Conservation (phyloP, 2,329 filamentous ascomycete species). For the Aphanoascus verrucosus region DNA sequence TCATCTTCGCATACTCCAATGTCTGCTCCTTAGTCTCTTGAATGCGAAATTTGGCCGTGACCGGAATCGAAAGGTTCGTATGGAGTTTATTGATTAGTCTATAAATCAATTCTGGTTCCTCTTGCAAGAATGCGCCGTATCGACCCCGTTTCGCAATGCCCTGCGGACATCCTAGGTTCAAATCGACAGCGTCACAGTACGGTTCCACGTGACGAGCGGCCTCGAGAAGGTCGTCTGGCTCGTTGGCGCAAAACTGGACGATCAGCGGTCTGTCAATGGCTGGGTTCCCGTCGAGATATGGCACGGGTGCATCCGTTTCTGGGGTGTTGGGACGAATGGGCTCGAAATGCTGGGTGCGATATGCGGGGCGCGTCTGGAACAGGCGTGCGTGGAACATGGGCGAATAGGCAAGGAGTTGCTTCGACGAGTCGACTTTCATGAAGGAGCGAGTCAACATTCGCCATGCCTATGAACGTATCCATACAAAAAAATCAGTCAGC, state of each 20-base stretch:
- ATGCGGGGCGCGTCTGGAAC: constrained; percentile 64
- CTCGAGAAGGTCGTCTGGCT: constrained; percentile 39
- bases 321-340: constrained; percentile 38
- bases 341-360: constrained; percentile 73
- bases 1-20: constrained; percentile 76
- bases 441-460: constrained; percentile 92
- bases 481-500: background rate
- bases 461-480: constrained; percentile 59
- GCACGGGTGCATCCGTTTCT: constrained; percentile 8
- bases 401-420: constrained; percentile 70
- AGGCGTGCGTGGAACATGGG: constrained; percentile 94
- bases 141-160: constrained; percentile 83
- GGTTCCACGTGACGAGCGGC: constrained; percentile 70
- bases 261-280: constrained; percentile 76
- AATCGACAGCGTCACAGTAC: constrained; percentile 87
- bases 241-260: constrained; percentile 75
- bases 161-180: constrained; percentile 93
- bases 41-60: constrained; percentile 91
- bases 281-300: constrained; percentile 78
- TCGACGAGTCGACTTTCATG: constrained; percentile 55
- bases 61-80: constrained; percentile 63
- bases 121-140: constrained; percentile 91
- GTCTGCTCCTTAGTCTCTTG: constrained; percentile 79
- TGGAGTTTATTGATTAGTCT: constrained; percentile 77
- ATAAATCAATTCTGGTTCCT: constrained; percentile 75